These are phyloP conservation scores for Mallotus nudiflorus DNA, from an alignment of 345 rosid genomes.

Conservation along the genomic window DNA sequence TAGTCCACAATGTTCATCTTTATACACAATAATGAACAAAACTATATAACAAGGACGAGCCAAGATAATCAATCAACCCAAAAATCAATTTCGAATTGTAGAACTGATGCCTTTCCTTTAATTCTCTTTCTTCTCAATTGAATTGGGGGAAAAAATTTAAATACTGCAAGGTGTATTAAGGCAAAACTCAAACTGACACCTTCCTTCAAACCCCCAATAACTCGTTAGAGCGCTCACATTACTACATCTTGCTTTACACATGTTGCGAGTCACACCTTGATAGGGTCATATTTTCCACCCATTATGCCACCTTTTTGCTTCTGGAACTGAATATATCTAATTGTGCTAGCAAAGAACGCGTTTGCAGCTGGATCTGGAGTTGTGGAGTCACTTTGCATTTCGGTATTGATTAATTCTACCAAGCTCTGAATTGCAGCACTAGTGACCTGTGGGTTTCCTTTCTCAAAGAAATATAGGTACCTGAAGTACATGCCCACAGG, in stretches of 20 bases:
- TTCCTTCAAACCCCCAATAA: slow-evolving; percentile 1
- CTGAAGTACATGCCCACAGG: slow-evolving; percentile 28
- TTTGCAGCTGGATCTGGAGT: slow-evolving; percentile 61
- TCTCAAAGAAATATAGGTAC: slow-evolving; percentile 89
- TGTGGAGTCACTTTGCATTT: slow-evolving; percentile 69
- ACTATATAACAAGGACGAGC: background rate
- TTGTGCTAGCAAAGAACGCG: slow-evolving; percentile 74
- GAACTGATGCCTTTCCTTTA: too few relatives aligned
- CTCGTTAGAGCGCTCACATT: background rate
- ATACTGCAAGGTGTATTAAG: background rate
- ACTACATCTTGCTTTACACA: slow-evolving; percentile 6
- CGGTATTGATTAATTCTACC: slow-evolving; percentile 64
- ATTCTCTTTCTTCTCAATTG: background rate
- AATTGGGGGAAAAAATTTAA: background rate
- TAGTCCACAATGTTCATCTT: too few relatives aligned
- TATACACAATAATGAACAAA: slow-evolving; percentile 1
- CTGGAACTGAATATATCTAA: slow-evolving; percentile 81
- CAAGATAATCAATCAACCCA: background rate
- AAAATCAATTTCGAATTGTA: background rate
- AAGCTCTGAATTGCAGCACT: slow-evolving; percentile 72
- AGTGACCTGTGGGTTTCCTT: slow-evolving; percentile 74
- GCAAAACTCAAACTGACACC: background rate
- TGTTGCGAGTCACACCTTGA: slow-evolving; percentile 56
- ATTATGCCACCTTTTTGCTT: slow-evolving; percentile 87
- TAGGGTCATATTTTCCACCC: slow-evolving; percentile 72